These are phyloP conservation scores for Choricystis sp. DNA, from an alignment of 139 green algal genomes.

Conservation along the genomic window DNA sequence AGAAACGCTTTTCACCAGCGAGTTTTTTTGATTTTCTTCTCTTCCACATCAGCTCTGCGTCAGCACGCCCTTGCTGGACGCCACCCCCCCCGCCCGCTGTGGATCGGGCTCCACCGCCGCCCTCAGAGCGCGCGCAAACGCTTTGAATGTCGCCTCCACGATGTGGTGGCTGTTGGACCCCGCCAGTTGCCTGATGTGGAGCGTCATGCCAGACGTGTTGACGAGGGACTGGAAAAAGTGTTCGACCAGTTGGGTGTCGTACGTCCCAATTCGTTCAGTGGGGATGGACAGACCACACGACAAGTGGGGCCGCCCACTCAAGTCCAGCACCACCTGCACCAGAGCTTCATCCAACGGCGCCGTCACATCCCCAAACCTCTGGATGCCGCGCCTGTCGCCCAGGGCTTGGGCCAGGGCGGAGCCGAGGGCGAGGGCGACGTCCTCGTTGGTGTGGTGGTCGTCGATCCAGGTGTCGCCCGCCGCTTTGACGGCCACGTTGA, in stretches of 20 bases:
- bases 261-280: constrained; percentile 80
- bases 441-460: constrained; percentile 98
- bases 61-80: constrained; percentile 78
- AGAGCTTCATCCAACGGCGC: constrained; percentile 89
- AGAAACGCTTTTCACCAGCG: too few species aligned
- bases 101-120: constrained; percentile 72
- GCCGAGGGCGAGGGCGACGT: constrained; percentile 73
- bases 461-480: constrained; percentile 92
- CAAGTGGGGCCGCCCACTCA: constrained; percentile 82
- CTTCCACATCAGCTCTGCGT: constrained; percentile 58
- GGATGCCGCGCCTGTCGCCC: constrained; percentile 85
- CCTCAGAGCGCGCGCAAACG: constrained; percentile 86
- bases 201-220: constrained; percentile 81
- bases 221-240: constrained; percentile 93
- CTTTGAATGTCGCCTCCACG: constrained; percentile 97
- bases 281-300: constrained; percentile 61
- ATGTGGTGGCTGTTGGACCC: constrained; percentile 98
- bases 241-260: constrained; percentile 89
- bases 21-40: too few species aligned
- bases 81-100: constrained; percentile 57
- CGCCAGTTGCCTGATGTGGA: constrained; percentile 76
- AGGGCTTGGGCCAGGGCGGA: constrained; percentile 56
- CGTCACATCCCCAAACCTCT: constrained; percentile 71
- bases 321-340: constrained; percentile 77
- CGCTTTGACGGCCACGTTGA: constrained; percentile 64